These are phyloP conservation scores for Geotrichum restrictum DNA, from an alignment of 1,139 yeast genomes.

Conservation along the genomic window DNA sequence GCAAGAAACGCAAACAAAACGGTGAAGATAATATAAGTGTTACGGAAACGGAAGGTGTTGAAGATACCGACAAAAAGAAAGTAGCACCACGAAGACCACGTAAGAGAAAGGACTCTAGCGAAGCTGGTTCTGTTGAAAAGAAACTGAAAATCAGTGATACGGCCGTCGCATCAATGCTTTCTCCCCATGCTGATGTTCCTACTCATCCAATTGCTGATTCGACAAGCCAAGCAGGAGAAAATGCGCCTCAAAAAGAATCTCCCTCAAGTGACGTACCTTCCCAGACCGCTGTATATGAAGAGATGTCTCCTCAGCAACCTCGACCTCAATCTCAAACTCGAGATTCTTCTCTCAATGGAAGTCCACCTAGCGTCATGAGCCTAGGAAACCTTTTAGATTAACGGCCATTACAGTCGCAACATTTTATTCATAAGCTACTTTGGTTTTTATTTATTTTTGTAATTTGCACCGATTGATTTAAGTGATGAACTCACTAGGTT, in stretches of 20 bases:
- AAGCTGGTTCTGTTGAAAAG: neutral
- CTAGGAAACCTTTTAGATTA: slow-evolving; percentile 4
- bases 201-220: neutral
- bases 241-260: neutral
- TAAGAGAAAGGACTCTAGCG: neutral
- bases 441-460: neutral
- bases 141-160: neutral
- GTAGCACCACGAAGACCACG: neutral
- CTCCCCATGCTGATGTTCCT: neutral
- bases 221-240: neutral
- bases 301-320: neutral
- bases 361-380: slow-evolving; percentile 5
- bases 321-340: neutral
- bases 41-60: neutral
- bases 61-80: neutral
- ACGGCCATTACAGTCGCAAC: neutral
- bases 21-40: neutral
- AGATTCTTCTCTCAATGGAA: neutral
- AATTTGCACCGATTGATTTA: neutral
- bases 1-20: slow-evolving; percentile 2
- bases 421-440: neutral
- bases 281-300: neutral
- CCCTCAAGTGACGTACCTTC: neutral
- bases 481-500: too few species aligned
- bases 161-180: neutral